phyloP scores from a whole-genome alignment of 2,329 filamentous ascomycete genomes.

The Sporothrix variecibatus region DNA sequence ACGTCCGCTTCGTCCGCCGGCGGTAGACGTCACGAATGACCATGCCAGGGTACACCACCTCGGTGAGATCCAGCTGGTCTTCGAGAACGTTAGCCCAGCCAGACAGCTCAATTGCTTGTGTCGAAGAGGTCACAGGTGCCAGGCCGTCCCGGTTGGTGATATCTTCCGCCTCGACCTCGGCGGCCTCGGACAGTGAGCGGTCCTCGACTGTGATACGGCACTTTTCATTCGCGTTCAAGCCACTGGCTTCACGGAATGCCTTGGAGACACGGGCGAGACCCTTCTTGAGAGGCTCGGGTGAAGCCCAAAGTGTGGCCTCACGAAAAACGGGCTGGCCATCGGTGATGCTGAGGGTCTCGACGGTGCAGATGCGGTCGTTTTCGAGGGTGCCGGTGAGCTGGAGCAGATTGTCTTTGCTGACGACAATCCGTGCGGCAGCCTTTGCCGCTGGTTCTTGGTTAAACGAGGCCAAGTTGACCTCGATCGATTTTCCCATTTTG shows the following conservation, averaged over 20 bases:
- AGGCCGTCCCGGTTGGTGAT: slow-evolving; percentile 45
- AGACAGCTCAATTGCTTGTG: slow-evolving; percentile 37
- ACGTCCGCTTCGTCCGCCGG: slow-evolving; percentile 60
- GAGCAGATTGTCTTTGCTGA: slow-evolving; percentile 33
- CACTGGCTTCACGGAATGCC: slow-evolving; percentile 69
- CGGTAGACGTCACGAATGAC: slow-evolving; percentile 65
- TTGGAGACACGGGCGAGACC: slow-evolving; percentile 63
- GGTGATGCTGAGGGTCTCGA: slow-evolving; percentile 24
- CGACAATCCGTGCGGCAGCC: slow-evolving; percentile 24
- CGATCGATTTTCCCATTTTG: slow-evolving; percentile 24
- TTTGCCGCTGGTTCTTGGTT: slow-evolving; percentile 27
- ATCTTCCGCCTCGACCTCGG: slow-evolving; percentile 62
- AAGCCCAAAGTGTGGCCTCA: slow-evolving; percentile 28
- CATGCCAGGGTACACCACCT: slow-evolving; percentile 70
- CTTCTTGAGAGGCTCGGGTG: slow-evolving; percentile 33
- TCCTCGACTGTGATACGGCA: slow-evolving; percentile 52
- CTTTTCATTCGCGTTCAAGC: slow-evolving; percentile 70
- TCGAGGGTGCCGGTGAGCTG: slow-evolving; percentile 31
- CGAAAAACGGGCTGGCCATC: slow-evolving; percentile 19
- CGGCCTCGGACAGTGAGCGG: slow-evolving; percentile 54
- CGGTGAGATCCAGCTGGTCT: slow-evolving; percentile 48
- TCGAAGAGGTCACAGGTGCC: slow-evolving; percentile 26
- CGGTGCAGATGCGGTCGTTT: slow-evolving; percentile 28
- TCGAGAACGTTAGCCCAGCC: slow-evolving; percentile 44
- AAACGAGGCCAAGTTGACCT: slow-evolving; percentile 21